A percentile compares a stretch with the other conserved stretches of the same genome.
These are phyloP conservation scores for Candida dajiaensis DNA, from an alignment of 805 yeast genomes.

Conservation along the genomic window DNA sequence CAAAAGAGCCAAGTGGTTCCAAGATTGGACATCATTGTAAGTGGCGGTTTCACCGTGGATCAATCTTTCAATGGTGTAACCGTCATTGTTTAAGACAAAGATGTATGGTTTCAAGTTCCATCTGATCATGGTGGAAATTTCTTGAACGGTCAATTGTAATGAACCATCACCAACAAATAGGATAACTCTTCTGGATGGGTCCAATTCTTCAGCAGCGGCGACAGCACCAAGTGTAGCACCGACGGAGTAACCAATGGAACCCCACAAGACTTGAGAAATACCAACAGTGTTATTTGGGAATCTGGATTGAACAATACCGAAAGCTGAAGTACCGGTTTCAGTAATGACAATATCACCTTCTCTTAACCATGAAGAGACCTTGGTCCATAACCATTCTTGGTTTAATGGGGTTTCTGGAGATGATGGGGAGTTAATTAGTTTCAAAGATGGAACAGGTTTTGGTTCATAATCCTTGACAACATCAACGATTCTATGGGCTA, in stretches of 20 bases:
- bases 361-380: conserved; percentile 53
- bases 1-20: conserved; percentile 57
- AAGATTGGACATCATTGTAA: conserved; percentile 62
- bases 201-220: conserved; percentile 38
- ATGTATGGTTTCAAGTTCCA: conserved; percentile 64
- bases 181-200: conserved; percentile 55
- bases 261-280: conserved; percentile 73
- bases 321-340: conserved; percentile 73
- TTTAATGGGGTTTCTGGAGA: conserved; percentile 41
- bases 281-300: conserved; percentile 60
- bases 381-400: conserved; percentile 68
- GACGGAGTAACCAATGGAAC: conserved; percentile 56
- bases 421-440: conserved; percentile 40
- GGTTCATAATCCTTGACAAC: conserved; percentile 41
- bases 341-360: conserved; percentile 63
- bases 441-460: conserved; percentile 49
- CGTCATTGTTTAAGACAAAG: conserved; percentile 65
- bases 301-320: conserved; percentile 61
- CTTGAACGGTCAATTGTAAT: conserved; percentile 68
- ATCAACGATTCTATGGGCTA: conserved; percentile 32
- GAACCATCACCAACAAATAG: conserved; percentile 75
- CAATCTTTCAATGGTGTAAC: conserved; percentile 71
- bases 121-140: conserved; percentile 63
- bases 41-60: conserved; percentile 63
- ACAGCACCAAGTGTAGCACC: conserved; percentile 13